Base-by-base conservation (phyloP, 129 eudicot genomes). In the Pulicaria dysenterica region DNA sequence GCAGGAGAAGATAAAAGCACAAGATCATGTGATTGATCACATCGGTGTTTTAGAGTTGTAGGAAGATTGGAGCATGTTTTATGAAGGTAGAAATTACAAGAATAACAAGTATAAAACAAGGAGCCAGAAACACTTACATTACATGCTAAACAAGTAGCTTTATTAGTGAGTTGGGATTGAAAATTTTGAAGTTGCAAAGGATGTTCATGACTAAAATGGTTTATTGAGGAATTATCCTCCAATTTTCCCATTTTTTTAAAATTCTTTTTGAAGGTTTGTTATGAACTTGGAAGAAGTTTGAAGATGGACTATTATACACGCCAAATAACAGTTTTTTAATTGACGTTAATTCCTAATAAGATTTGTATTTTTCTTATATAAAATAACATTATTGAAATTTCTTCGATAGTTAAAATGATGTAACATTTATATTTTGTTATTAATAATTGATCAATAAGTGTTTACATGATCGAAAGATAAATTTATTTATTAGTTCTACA, bases 121-220 rank as follows among this genome's bases (percentile, higher is more conserved):
- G 74, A 57, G 44, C 76, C 85, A 0, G 74, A 73, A 75, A 75
- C 70, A 37, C 48, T 51, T 10, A 15, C 47, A 4, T 69, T 73
- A 57, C 90, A 85, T 2, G 81, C 87, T 31, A 81, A 61, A 64
- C 90, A 85, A 8, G 77, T 58, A 13, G 11, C 36, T 37, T 15
- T 34, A 15, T 34, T 56, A 2, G 58, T 13, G 75, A 62, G 7
- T 42, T 24, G 48, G 51, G 65, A 16, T 39, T 69, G 69, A 4
- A 48, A 3, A 6, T 49, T 67, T 42, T 64, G 55, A 67, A 77
- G 77, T 8, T 77, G 73, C 56, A 85, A 37, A 12, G 85, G 87
- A 58, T 85, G 90, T 49, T 72, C 73, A 48, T 82, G 90, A 56
- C 83, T 73, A 56, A 85, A 85, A 65, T 85, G 90, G 67, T 59